Conservation (phyloP, 1,139 yeast genomes). For the Saccharomyces hybrid region DNA sequence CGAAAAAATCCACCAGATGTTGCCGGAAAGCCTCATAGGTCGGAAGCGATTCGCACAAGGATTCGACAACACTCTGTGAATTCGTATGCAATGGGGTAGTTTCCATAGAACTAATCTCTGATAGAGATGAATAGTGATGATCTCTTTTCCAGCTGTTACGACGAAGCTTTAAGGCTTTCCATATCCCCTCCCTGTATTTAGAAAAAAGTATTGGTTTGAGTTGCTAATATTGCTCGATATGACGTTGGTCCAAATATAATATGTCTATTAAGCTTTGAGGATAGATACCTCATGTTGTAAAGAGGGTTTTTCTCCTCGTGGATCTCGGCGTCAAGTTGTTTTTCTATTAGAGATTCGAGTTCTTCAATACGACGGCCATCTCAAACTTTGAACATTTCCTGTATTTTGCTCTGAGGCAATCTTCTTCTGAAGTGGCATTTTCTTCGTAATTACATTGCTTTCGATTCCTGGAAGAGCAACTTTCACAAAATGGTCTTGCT, state of each 20-base stretch:
- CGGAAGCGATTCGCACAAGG: background rate
- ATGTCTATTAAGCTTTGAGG: slow-evolving; percentile 3
- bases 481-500: slow-evolving; percentile 2
- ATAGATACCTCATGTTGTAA: slow-evolving; percentile 1
- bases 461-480: background rate
- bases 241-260: slow-evolving; percentile 5
- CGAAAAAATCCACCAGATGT: background rate
- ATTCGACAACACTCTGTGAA: background rate
- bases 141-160: slow-evolving; percentile 5
- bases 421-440: background rate
- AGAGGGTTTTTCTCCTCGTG: slow-evolving; percentile 1
- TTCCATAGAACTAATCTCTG: slow-evolving; percentile 2
- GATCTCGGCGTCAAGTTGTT: background rate
- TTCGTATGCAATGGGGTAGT: background rate
- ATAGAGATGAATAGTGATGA: background rate
- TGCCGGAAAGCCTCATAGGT: background rate
- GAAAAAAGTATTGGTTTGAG: background rate
- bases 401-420: background rate
- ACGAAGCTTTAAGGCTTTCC: slow-evolving; percentile 1
- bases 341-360: background rate
- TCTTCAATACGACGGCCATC: slow-evolving; percentile 3
- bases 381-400: slow-evolving; percentile 1
- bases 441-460: background rate
- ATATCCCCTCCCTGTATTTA: slow-evolving; percentile 1
- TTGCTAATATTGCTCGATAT: slow-evolving; percentile 2